Base-by-base conservation (phyloP, 2,329 filamentous ascomycete species). In the Emmonsiellopsis sp. region DNA sequence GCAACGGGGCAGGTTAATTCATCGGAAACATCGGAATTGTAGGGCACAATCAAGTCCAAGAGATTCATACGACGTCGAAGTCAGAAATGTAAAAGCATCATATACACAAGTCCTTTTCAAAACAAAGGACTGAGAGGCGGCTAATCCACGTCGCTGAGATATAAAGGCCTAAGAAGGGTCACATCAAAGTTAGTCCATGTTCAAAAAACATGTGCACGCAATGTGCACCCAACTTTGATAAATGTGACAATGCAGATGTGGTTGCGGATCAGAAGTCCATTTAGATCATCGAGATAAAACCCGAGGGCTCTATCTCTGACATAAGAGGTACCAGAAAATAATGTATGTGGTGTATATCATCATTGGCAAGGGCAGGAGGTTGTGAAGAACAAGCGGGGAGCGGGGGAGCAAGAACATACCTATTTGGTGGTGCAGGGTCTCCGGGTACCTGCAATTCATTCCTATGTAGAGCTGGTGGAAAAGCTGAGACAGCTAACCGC, bases 251-350 rank as follows among this genome's bases (percentile, higher is more conserved):
- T 49, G 46, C 13, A 16, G n/a, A 38, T 38, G 37, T 5, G 43
- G 13, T 15, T 47, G 50, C 48, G 52, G 46, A 64, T 89, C 85
- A 89, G 85, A 88, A 87, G 85, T 87, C 84, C 83, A 75, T 75
- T 85, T 75, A 80, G 86, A 87, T 87, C 85, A 89, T 86, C 72
- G 82, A 77, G 66, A 73, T 66, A 71, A 67, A 76, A 75, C 68
- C 58, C 54, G 30, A 56, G 49, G 47, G 52, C 49, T 51, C 44
- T 66, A 65, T 64, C 78, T 76, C 81, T 90, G 84, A 86, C 81
- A 87, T 87, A 90, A 93, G 88, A 92, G 88, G 88, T 93, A 88
- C 87, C 88, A 92, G 86, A 91, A 89, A 84, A 76, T 49, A 76
- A 74, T 73, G 70, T 74, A 67, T 52, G 26, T 46, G 73, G 75